These are phyloP conservation scores for Halocafeteria seosinensis DNA, from an alignment of 108 stramenopile genomes.

Conservation along the genomic window DNA sequence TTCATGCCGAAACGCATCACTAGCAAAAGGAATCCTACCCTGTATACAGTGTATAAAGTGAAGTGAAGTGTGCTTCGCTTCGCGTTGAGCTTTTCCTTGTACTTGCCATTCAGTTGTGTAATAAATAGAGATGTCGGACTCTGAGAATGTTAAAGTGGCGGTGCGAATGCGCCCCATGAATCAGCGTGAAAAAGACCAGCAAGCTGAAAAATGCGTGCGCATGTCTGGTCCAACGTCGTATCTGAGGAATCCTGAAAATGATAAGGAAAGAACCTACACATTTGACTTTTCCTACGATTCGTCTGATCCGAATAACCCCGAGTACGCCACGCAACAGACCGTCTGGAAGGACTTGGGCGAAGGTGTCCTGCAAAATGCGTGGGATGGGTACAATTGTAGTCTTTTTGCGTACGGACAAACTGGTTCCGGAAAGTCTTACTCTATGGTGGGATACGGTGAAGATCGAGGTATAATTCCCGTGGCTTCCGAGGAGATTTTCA, in stretches of 20 bases:
- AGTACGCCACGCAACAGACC: conserved; percentile 2
- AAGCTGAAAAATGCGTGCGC: background rate
- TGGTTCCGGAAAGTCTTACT: conserved; percentile 13
- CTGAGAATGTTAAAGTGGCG: conserved; percentile 6
- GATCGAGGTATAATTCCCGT: conserved; percentile 15
- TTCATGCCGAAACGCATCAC: no score
- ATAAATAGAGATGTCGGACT: background rate
- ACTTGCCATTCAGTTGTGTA: no score
- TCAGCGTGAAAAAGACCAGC: conserved; percentile 4
- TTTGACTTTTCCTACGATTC: conserved; percentile 13
- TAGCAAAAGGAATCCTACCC: no score
- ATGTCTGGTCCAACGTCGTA: conserved; percentile 1
- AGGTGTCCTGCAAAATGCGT: background rate
- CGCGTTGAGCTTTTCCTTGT: background rate
- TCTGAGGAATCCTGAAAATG: conserved; percentile 5
- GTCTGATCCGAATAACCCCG: no score
- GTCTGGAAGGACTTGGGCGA: no score
- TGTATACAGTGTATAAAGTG: no score
- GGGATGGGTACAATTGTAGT: conserved; percentile 8
- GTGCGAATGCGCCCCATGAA: conserved; percentile 13
- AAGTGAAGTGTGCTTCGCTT: no score
- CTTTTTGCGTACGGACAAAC: conserved; percentile 23
- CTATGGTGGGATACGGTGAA: conserved; percentile 19
- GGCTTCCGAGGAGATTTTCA: conserved; percentile 13
- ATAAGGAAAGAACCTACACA: conserved; percentile 5